Evolutionary conservation across 164 flowering plant genomes (phyloP).

Genomic region (Nymphaea colorata): DNA sequence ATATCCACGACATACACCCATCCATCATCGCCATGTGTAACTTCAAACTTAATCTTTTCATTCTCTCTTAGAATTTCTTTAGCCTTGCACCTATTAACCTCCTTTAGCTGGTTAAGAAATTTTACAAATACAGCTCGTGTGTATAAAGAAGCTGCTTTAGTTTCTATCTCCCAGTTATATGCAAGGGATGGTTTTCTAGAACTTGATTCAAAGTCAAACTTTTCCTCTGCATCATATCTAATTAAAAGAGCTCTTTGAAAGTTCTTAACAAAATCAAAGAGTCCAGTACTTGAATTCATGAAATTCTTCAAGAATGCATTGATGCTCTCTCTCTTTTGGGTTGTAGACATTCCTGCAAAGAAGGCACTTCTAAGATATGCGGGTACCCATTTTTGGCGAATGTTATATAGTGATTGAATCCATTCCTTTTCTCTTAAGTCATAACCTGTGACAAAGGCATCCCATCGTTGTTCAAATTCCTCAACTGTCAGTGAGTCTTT

Average conservation of each 20-base stretch:
- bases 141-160: slow-evolving; percentile 3
- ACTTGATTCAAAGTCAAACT: slow-evolving; percentile 1
- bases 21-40: slow-evolving; percentile 3
- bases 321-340: neutral
- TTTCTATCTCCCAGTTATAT: slow-evolving; percentile 4
- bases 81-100: slow-evolving; percentile 1
- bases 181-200: slow-evolving; percentile 3
- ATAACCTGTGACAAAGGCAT: neutral
- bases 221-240: slow-evolving; percentile 2
- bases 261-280: slow-evolving; percentile 3
- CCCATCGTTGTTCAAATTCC: slow-evolving; percentile 9
- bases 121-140: slow-evolving; percentile 4
- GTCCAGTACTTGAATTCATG: neutral
- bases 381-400: slow-evolving; percentile 7
- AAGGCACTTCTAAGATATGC: slow-evolving; percentile 5
- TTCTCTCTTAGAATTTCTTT: slow-evolving; percentile 5
- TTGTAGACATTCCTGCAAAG: slow-evolving; percentile 3
- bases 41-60: slow-evolving; percentile 21
- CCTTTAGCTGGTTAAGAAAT: slow-evolving; percentile 6
- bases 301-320: slow-evolving; percentile 3
- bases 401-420: slow-evolving; percentile 6
- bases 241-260: slow-evolving; percentile 3
- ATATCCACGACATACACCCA: slow-evolving; percentile 3
- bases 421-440: slow-evolving; percentile 4
- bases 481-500: neutral